Conservation (phyloP, 352 stramenopile species). For the Globisporangium yorkense region DNA sequence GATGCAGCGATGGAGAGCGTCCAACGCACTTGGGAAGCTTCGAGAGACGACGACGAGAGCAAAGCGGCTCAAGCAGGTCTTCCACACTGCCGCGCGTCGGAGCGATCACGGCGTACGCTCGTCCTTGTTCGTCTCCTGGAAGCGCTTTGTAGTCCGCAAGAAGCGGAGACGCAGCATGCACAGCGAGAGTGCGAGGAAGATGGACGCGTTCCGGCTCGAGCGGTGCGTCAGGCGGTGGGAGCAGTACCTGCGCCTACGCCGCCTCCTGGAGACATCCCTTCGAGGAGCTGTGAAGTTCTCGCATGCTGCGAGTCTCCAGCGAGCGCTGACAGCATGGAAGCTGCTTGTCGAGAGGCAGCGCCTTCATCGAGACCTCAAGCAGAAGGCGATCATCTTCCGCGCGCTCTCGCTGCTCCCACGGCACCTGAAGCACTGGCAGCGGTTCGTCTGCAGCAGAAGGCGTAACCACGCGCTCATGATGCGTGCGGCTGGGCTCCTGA, state of each 20-base stretch:
- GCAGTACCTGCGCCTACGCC: conserved; percentile 11
- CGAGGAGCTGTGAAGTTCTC: conserved; percentile 11
- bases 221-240: conserved; percentile 20
- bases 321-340: conserved; percentile 26
- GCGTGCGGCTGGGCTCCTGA: conserved; percentile 22
- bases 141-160: neutral
- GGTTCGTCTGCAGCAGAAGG: conserved; percentile 7
- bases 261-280: conserved; percentile 18
- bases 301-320: conserved; percentile 7
- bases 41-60: neutral
- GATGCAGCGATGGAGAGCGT: conserved; percentile 1
- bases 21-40: neutral
- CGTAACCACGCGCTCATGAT: conserved; percentile 16
- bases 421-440: conserved; percentile 30
- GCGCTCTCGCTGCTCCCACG: conserved; percentile 30
- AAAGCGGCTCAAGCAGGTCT: conserved; percentile 4
- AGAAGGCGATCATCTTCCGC: conserved; percentile 37
- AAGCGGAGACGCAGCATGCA: neutral
- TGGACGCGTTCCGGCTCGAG: conserved; percentile 15
- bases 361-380: conserved; percentile 14
- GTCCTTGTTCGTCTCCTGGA: conserved; percentile 7
- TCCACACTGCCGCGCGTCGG: neutral
- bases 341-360: conserved; percentile 11
- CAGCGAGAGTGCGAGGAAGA: neutral
- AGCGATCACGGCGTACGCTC: neutral